These are phyloP conservation scores for Boletellus ananas DNA, from an alignment of 768 basidiomycete genomes.

Conservation along the genomic window DNA sequence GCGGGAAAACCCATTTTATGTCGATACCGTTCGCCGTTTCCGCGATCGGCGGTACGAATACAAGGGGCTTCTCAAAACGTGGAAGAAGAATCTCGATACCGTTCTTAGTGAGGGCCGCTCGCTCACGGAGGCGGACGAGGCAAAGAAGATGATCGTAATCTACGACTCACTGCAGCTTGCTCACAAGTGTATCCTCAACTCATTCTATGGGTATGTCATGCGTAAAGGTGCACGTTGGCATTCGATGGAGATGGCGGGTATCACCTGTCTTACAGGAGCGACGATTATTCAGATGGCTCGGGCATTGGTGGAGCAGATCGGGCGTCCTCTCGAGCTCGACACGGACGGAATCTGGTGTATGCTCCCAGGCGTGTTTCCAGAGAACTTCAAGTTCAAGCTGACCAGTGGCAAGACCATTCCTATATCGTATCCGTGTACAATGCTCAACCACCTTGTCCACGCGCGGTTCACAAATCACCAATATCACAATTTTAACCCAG, in stretches of 20 bases:
- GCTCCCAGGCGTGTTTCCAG: slow-evolving; percentile 96
- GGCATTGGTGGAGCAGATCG: slow-evolving; percentile 95
- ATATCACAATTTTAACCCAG: slow-evolving; percentile 88
- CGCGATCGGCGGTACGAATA: slow-evolving; percentile 98
- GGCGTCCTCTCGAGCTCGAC: slow-evolving; percentile 93
- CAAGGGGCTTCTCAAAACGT: slow-evolving; percentile 96
- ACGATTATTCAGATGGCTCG: slow-evolving; percentile 99
- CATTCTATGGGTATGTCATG: slow-evolving; percentile 99
- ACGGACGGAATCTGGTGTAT: slow-evolving; percentile 99
- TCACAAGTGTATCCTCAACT: slow-evolving; percentile 99
- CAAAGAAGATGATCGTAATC: slow-evolving; percentile 97
- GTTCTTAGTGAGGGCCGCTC: slow-evolving; percentile 63
- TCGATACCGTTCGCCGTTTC: slow-evolving; percentile 96
- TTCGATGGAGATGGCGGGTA: slow-evolving; percentile 99
- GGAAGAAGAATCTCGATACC: slow-evolving; percentile 96
- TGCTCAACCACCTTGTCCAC: slow-evolving; percentile 98
- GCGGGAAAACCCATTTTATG: slow-evolving; percentile 97
- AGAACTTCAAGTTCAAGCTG: slow-evolving; percentile 95
- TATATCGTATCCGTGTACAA: slow-evolving; percentile 97
- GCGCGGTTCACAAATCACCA: slow-evolving; percentile 96
- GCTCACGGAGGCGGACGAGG: slow-evolving; percentile 88
- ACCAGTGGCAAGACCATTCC: slow-evolving; percentile 79
- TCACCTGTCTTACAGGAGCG: slow-evolving; percentile 96
- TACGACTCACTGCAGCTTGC: slow-evolving; percentile 98
- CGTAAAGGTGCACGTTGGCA: slow-evolving; percentile 99